Percentiles rank a stretch among this genome's conserved stretches.
Conservation (phyloP, 257 asterid species). For the Jacaranda mimosifolia region DNA sequence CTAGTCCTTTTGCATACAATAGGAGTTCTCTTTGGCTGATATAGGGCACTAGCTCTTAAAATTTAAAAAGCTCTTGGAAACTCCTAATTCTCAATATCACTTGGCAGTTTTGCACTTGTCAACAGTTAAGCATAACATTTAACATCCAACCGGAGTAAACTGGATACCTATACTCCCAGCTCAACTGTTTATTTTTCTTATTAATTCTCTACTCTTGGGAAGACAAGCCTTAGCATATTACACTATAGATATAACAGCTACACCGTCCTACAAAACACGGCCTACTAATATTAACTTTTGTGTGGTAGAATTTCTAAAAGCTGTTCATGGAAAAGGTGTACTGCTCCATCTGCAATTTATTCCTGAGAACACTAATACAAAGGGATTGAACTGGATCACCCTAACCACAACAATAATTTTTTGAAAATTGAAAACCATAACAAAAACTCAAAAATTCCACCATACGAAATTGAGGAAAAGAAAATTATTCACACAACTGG, state of each 20-base stretch:
- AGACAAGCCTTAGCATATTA: background rate
- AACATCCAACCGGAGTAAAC: background rate
- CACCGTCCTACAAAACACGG: background rate
- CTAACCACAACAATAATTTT: background rate
- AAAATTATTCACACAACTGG: background rate
- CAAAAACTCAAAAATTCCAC: background rate
- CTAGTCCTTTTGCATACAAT: background rate
- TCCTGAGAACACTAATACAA: background rate
- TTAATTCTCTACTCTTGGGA: background rate
- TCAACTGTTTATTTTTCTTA: background rate
- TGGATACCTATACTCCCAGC: background rate
- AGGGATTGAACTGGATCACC: background rate
- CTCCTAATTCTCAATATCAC: background rate
- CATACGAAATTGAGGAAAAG: background rate
- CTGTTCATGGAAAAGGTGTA: background rate
- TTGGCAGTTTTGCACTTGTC: background rate
- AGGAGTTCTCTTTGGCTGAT: too few species aligned
- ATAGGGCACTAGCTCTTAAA: background rate
- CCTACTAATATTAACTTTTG: background rate
- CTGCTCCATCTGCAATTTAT: background rate
- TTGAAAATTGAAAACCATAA: background rate
- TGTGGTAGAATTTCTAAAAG: background rate
- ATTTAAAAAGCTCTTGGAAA: background rate
- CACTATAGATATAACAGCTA: background rate
- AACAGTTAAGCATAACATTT: background rate